Base-by-base conservation (phyloP, 106 monocot species). In the Xerophyta viscosa region DNA sequence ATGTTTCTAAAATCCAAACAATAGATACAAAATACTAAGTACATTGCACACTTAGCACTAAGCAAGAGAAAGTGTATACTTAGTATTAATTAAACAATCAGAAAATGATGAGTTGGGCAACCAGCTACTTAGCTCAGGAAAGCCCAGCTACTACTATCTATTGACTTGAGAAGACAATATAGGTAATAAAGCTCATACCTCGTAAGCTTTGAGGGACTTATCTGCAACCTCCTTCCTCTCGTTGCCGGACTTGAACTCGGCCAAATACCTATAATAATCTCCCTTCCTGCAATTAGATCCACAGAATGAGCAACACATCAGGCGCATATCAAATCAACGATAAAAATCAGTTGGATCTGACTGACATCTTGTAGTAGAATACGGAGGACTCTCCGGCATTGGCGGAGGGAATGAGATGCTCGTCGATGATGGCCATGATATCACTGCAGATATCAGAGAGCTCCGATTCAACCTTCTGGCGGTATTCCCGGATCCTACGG, bases 321-420 rank as follows among this genome's bases (percentile, higher is more conserved):
- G n/a, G n/a, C n/a, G n/a, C n/a, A n/a, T n/a, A n/a, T n/a, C n/a
- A n/a, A n/a, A n/a, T n/a, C n/a, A n/a, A n/a, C n/a, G n/a, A n/a
- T n/a, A n/a, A n/a, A n/a, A n/a, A 9, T 29, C 43, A 24, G 50
- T 27, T 9, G 18, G 17, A 9, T 1, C 4, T 3, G 4, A 11
- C 64, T 57, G 49, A 83, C 83, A 83, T 78, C 66, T 83, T 83
- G 66, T 74, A 78, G 59, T 69, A 83, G 74, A 83, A 83, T 29
- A 74, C 83, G 18, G 69, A 21, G 0, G 73, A 74, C 29, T 83
- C 83, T 25, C 73, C 59, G 12, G 77, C 39, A 39, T 47, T 46
- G 5, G 83, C 61, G 7, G 73, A 74, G 1, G 83, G 83, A 11
- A 83, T 69, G 46, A 78, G 70, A 31, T 83, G 83, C 44, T 73